Conservation (phyloP, 371 early-diverging fungal species). For the Thermomucor indicae-seudaticae region DNA sequence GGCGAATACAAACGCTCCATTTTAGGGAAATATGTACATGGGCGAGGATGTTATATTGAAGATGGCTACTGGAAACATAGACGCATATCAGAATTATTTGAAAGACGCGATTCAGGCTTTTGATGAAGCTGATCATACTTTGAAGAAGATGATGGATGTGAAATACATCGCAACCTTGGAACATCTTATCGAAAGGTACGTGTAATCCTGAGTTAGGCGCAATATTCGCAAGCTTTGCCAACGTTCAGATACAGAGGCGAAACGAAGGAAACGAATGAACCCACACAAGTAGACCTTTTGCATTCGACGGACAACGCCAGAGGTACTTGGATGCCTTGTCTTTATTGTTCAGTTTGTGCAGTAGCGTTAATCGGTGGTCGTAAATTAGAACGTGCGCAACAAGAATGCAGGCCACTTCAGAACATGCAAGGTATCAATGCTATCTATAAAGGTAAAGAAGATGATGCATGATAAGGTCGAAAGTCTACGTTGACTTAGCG, state of each 20-base stretch:
- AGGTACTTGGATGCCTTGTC: background rate
- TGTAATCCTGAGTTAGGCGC: background rate
- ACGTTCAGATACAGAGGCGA: background rate
- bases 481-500: background rate
- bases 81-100: constrained; percentile 24
- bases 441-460: constrained; percentile 21
- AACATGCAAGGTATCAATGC: constrained; percentile 6
- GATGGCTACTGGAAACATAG: constrained; percentile 43
- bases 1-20: background rate
- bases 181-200: constrained; percentile 30
- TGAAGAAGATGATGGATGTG: constrained; percentile 43
- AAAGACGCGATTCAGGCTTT: constrained; percentile 44
- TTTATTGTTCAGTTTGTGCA: background rate
- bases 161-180: constrained; percentile 46
- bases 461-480: no score
- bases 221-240: background rate
- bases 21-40: constrained; percentile 12
- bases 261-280: background rate
- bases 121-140: constrained; percentile 32
- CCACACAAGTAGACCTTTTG: no score
- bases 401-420: constrained; percentile 13
- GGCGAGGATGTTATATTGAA: constrained; percentile 23
- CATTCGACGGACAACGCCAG: background rate
- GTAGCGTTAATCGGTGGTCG: background rate
- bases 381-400: constrained; percentile 1